A percentile compares a stretch with the other conserved stretches of the same genome.
Conservation (phyloP, 768 basidiomycete genomes). For the Lenzites betulinus region DNA sequence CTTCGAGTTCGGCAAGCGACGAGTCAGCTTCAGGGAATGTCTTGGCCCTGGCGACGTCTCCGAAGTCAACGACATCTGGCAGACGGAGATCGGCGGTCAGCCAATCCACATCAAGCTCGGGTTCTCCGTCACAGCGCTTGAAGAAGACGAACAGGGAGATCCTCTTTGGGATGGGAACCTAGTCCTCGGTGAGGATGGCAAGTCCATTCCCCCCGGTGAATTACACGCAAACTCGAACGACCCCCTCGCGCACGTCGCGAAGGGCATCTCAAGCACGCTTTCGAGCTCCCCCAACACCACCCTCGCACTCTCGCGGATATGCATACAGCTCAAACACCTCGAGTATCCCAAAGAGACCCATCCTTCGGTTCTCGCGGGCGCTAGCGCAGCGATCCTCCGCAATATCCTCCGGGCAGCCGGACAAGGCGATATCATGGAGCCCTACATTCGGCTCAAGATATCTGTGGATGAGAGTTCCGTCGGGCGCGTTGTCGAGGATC, state of each 20-base stretch:
- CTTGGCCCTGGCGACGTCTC: conserved; percentile 35
- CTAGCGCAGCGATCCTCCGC: conserved; percentile 64
- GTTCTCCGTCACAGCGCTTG: conserved; percentile 56
- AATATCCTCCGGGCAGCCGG: conserved; percentile 61
- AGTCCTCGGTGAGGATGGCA: conserved; percentile 57
- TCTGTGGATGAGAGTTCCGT: conserved; percentile 65
- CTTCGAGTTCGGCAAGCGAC: conserved; percentile 75
- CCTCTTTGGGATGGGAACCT: conserved; percentile 78
- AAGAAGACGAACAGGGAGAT: conserved; percentile 59
- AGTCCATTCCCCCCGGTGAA: conserved; percentile 53
- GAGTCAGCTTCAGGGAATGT: conserved; percentile 80
- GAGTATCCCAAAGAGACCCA: conserved; percentile 38
- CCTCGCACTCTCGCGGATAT: conserved; percentile 65
- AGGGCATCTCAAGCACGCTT: conserved; percentile 69
- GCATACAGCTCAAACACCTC: conserved; percentile 54
- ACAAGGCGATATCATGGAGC: conserved; percentile 76
- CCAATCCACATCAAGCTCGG: conserved; percentile 50
- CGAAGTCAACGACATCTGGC: conserved; percentile 51
- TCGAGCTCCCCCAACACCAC: conserved; percentile 81
- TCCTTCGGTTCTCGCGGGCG: conserved; percentile 38
- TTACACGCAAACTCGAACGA: conserved; percentile 42
- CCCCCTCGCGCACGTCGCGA: conserved; percentile 56
- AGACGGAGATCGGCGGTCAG: conserved; percentile 64
- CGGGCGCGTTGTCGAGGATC: conserved; percentile 79
- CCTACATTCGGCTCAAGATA: conserved; percentile 70